Evolutionary conservation across 2,329 filamentous ascomycete genomes (phyloP).

Genomic region (Microdochium trichocladiopsis): DNA sequence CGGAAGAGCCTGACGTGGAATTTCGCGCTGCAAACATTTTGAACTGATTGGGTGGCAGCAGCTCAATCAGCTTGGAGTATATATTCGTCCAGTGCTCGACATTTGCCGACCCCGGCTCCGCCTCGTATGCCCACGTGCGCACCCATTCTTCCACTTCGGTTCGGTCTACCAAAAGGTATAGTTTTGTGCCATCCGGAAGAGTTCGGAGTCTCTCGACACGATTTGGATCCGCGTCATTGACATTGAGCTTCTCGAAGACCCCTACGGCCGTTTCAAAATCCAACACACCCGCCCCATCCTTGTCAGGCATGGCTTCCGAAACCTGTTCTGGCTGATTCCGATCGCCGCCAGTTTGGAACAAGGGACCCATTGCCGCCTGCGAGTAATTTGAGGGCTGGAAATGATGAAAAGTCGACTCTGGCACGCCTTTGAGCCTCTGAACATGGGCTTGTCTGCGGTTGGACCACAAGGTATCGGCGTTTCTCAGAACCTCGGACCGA

Average conservation of each 20-base stretch:
- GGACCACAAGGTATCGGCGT: background rate
- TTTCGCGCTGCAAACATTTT: background rate
- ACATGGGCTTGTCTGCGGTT: background rate
- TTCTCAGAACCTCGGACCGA: background rate
- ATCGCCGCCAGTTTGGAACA: too few relatives aligned
- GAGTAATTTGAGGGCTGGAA: background rate
- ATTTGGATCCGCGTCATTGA: background rate
- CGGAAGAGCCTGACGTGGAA: background rate
- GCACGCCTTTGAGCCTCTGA: background rate
- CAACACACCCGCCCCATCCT: too few relatives aligned
- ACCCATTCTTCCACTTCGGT: background rate
- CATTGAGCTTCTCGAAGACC: background rate
- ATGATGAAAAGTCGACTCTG: background rate
- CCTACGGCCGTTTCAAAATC: background rate
- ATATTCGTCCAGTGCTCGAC: slow-evolving; percentile 2
- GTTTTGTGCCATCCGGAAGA: background rate
- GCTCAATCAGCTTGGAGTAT: background rate
- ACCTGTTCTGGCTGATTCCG: too few relatives aligned
- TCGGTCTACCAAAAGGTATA: background rate
- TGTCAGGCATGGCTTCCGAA: background rate
- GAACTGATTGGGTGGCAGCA: slow-evolving; percentile 1
- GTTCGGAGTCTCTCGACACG: background rate
- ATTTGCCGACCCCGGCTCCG: background rate
- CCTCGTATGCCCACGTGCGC: slow-evolving; percentile 1
- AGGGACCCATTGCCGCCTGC: too few relatives aligned